Evolutionary conservation across 1,139 yeast species (phyloP), one percentile per base, ranked within the genome.

Genomic region (Scheffersomyces quercinus): DNA sequence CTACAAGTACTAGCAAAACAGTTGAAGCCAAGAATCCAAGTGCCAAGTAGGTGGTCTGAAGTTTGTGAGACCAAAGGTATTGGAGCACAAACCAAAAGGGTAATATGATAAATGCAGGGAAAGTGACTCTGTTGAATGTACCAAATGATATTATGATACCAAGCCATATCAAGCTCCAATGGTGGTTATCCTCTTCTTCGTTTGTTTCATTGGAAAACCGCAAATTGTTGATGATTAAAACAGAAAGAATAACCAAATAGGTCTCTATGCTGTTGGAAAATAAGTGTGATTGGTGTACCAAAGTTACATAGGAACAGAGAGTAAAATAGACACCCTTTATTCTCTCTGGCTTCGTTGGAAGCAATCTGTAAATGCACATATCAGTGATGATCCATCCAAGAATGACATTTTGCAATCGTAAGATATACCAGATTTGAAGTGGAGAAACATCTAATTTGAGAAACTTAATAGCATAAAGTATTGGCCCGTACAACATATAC

Each of bases 231-330:
- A 80, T 68, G 12, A 81, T 53, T 64, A 77, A 77, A 9, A 90
- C 63, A 8, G 80, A 71, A 47, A 81, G 53, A 33, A 90, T 57
- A 15, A 93, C 67, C 29, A 90, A 50, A 15, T 82, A 68, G 0
- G 98, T 88, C 56, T 95, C 99, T 3, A 88, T 61, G 28, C 91
- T 81, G 60, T 95, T 95, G 30, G 97, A 88, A 57, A 95, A 88
- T 2, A 95, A 83, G 59, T 91, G 98, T 1, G 88, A 75, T 59
- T 93, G 98, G 55, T 83, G 85, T 0, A 85, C 81, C 69, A 88
- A 74, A 0, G 96, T 84, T 10, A 90, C 75, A 58, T 87, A 93
- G 1, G 96, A 87, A 0, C 96, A 83, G 61, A 82, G 82, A 13
- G 82, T 75, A 54, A 88, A 83, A 42, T 85, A 77, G 15, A 82